A percentile compares a stretch with the other conserved stretches of the same genome.
Evolutionary conservation across 208 protist species (phyloP).

Genomic region (Leishmania arabica): DNA sequence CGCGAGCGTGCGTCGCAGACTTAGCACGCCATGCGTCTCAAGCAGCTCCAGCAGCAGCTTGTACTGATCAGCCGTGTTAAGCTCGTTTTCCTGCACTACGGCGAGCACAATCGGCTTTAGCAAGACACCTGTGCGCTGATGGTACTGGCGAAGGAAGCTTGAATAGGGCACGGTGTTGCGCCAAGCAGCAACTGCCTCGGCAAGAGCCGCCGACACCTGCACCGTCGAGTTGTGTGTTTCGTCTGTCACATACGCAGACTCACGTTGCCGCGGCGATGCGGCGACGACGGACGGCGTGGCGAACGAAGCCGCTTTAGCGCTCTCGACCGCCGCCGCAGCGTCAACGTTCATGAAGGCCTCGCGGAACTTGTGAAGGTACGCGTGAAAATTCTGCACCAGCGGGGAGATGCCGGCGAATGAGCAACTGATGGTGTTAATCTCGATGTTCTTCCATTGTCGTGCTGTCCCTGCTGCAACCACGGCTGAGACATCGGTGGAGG

Average conservation of each 20-base stretch:
- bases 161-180: conserved; percentile 19
- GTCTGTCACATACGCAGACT: conserved; percentile 15
- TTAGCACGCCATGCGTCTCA: conserved; percentile 70
- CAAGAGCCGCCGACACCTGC: conserved; percentile 52
- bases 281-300: neutral
- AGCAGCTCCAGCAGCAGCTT: conserved; percentile 80
- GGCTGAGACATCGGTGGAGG: neutral
- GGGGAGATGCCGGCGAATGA: conserved; percentile 91
- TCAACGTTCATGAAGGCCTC: conserved; percentile 12
- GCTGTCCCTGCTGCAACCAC: conserved; percentile 22
- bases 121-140: conserved; percentile 11
- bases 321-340: neutral
- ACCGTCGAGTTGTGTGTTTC: conserved; percentile 39
- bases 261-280: neutral
- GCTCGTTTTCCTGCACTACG: conserved; percentile 92
- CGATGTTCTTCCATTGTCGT: conserved; percentile 92
- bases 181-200: conserved; percentile 52
- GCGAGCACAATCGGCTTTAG: conserved; percentile 83
- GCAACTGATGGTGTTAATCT: conserved; percentile 97
- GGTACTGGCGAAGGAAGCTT: conserved; percentile 25
- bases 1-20: conserved; percentile 83
- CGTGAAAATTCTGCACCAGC: conserved; percentile 84
- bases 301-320: neutral
- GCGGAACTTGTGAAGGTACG: conserved; percentile 57
- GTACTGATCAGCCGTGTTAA: conserved; percentile 95